Evolutionary conservation across 345 rosid species (phyloP), one percentile per base, ranked within the genome.

Genomic region (Aurinia saxatilis): DNA sequence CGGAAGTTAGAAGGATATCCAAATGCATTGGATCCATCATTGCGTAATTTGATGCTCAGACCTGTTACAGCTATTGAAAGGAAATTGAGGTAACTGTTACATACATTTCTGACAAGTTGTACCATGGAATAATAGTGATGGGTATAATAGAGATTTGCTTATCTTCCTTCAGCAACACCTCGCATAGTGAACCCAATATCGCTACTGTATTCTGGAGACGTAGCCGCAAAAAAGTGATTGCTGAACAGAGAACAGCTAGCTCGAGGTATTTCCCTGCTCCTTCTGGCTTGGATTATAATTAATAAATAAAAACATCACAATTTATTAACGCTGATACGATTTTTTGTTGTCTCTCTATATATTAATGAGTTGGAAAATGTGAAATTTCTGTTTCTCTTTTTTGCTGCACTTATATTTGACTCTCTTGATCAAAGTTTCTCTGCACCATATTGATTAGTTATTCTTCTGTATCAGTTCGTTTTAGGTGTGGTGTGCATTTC

Each of bases 241-340:
- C 87, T 29, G 98, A 95, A 72, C 97, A 86, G 74, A 79, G 95
- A 76, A 95, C 98, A 64, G 93, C 95, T 62, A 95, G 96, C 81
- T 95, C 99, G 63, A 90, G 99, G 96, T 90, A 77, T 63, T 54
- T 48, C 50, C 33, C 35, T 68, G 59, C 68, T 65, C 65, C 60
- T 66, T 69, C 30, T 64, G 27, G 53, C 31, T 52, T 54, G 64
- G 35, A 62, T 68, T 51, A 7, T 37, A 25, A 40, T 40, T 39
- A 14, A 30, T 10, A 18, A 2, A 31, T 51, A 1, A 51, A 42
- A 23, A 5, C 35, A 55, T 33, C 18, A 17, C n/a, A 37, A 10
- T 46, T 21, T 7, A 10, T 18, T 31, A n/a, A 35, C 44, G 19
- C 21, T 35, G 53, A 9, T 33, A 33, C 21, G 16, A 40, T 45